Base-by-base conservation (phyloP, 208 protist genomes). In the Tritrichomonas foetus region DNA sequence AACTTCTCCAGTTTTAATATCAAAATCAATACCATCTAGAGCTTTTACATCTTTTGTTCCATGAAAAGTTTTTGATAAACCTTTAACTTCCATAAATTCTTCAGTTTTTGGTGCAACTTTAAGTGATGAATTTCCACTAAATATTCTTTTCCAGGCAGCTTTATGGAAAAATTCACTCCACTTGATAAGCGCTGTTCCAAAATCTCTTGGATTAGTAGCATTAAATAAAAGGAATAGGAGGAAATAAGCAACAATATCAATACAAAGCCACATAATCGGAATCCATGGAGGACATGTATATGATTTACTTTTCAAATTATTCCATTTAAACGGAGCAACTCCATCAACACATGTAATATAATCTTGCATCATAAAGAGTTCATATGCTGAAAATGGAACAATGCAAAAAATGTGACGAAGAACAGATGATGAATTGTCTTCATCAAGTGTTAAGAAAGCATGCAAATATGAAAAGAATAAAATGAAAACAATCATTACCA, bases 1-100 rank as follows among this genome's bases (percentile, higher is more conserved):
- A 27, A 93, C 55, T 93, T 93, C 82, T 22, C 82, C 82, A 66
- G 47, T 66, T 27, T 93, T 66, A 20, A 93, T 50, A 66, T 25
- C 20, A 64, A 93, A 93, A 33, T 41, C 30, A 3, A 93, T 33
- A 66, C 66, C 49, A 27, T 93, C 13, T 20, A 93, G 11, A 41
- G 82, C 82, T 13, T 11, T 82, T 8, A 82, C 41, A 30, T 82
- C 41, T 14, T 33, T 27, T 13, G 16, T 25, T 1, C 41, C 36
- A 50, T 82, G 33, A 53, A 53, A 82, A n/a, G 53, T 20, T 47
- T 82, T 82, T 0, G 74, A 53, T 3, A 82, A 47, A 82, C 53
- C 14, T 30, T 53, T 8, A 30, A 82, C 74, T 49, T 82, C 33
- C 2, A 53, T 82, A 9, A 47, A 13, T 53, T 82, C 74, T n/a